Evolutionary conservation across 164 flowering plant species (phyloP), one percentile per base, ranked within the genome.

Genomic region (Piper betle): DNA sequence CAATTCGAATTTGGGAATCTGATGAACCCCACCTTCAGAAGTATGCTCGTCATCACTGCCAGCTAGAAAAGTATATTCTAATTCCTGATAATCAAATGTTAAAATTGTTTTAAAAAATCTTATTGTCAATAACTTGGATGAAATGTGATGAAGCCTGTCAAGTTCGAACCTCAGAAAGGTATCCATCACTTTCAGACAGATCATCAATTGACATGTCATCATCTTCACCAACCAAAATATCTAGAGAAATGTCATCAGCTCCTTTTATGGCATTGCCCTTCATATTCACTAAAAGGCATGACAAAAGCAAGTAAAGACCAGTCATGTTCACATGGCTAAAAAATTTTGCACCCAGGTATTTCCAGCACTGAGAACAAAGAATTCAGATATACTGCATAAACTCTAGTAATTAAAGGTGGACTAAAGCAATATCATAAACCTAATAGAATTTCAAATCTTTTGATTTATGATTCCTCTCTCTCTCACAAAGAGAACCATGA

Each of bases 151-250:
- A 58, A 11, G 17, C 5, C 13, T 58, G 19, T 43, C 10, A 43
- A 8, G 50, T 57, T 46, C 70, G 54, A 53, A 88, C 99, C 99
- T 90, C 99, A 41, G 94, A 81, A 65, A 90, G 85, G 74, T 68
- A 81, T 58, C 88, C 97, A 79, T 93, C 97, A 82, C 92, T 88
- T 33, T 84, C 94, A 60, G 96, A 88, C 62, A 62, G 80, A 65
- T 81, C 86, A 66, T 56, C 81, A 53, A 19, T 64, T 53, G 67
- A 62, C 62, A 77, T 77, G 37, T 66, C 71, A 9, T 80, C 86
- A 66, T 83, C 81, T 38, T 84, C 87, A 72, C 73, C 59, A 46
- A 84, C 81, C 53, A 84, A 52, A 6, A 73, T 70, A 72, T 80
- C 85, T 39, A 90, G 82, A 54, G 87, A 73, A 60, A 57, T 60